Evolutionary conservation across 2,329 filamentous ascomycete species (phyloP), one percentile per base, ranked within the genome.

Genomic region (Penicillium sp.): DNA sequence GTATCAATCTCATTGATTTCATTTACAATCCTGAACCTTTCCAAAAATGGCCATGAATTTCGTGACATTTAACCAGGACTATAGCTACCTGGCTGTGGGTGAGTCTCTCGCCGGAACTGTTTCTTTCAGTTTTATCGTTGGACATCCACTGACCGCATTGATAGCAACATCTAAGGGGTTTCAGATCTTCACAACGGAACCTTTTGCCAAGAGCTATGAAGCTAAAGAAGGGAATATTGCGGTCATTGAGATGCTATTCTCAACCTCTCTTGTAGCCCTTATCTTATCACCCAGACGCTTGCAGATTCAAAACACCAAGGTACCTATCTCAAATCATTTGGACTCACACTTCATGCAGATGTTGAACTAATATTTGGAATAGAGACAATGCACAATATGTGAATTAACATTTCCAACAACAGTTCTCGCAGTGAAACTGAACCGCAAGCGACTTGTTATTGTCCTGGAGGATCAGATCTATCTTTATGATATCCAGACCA

Each of bases 41-140:
- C 38, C 48, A 63, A 82, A 73, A 60, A 91, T 91, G 87, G 79
- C 87, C 49, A 91, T 97, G 81, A 99, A 99, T 78, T 99, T 96
- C 79, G 91, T 99, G 70, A 97, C 93, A 42, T 99, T 97, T 79
- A 99, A 99, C 78, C 94, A 99, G 82, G 94, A 99, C 81, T 92
- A 96, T 81, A 96, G 90, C 83, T 93, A 93, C 77, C 83, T 99
- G 64, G 93, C 93, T 79, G 93, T 99, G 68, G 93, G 91, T 92
- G 81, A 72, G 88, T 55, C 27, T 25, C 39, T 36, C 19, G 36
- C 35, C 29, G 6, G 17, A 17, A 33, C 6, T 25, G 10, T 45
- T 52, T 54, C 23, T 62, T 49, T n/a, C n/a, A 35, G 6, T 29
- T 35, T 13, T 56, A 31, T 53, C 19, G n/a, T 25, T 31, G 12